A percentile compares a stretch with the other conserved stretches of the same genome.
Evolutionary conservation across 2,329 filamentous ascomycete genomes (phyloP).

Genomic region (Penicillium sp.): DNA sequence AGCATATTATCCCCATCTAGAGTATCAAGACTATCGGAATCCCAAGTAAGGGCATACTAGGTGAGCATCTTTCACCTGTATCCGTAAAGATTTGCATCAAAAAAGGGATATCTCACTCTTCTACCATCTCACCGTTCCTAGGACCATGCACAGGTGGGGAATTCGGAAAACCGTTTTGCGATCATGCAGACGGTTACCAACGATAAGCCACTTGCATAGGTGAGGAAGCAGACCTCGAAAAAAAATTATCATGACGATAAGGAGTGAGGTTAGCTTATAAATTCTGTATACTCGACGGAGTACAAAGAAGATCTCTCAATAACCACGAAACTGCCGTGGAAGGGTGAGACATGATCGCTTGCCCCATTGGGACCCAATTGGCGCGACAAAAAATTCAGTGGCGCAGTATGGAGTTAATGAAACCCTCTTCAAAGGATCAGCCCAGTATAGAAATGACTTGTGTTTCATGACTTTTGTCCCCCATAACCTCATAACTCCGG

Average conservation of each 20-base stretch:
- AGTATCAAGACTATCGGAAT: too few species aligned
- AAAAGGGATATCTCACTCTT: not conserved
- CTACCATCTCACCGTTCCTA: not conserved
- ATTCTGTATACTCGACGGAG: not conserved
- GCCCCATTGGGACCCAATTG: constrained; percentile 7
- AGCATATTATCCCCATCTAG: too few species aligned
- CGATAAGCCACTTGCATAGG: not conserved
- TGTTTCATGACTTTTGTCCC: constrained; percentile 13
- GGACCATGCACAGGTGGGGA: not conserved
- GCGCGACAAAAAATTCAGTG: constrained; percentile 18
- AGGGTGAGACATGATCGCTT: constrained; percentile 14
- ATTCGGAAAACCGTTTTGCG: not conserved
- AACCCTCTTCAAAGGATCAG: constrained; percentile 22
- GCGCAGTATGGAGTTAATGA: constrained; percentile 26
- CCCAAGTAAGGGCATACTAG: too few species aligned
- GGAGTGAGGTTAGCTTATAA: not conserved
- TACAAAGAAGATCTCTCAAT: not conserved
- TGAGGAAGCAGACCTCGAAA: not conserved
- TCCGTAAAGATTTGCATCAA: not conserved
- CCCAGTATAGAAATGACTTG: constrained; percentile 11
- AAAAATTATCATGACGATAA: not conserved
- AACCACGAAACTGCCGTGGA: not conserved
- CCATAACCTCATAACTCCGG: constrained; percentile 3
- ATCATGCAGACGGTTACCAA: not conserved
- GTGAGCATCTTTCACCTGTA: not conserved